Conservation (phyloP, 805 yeast species). For the Metschnikowia cubensis region DNA sequence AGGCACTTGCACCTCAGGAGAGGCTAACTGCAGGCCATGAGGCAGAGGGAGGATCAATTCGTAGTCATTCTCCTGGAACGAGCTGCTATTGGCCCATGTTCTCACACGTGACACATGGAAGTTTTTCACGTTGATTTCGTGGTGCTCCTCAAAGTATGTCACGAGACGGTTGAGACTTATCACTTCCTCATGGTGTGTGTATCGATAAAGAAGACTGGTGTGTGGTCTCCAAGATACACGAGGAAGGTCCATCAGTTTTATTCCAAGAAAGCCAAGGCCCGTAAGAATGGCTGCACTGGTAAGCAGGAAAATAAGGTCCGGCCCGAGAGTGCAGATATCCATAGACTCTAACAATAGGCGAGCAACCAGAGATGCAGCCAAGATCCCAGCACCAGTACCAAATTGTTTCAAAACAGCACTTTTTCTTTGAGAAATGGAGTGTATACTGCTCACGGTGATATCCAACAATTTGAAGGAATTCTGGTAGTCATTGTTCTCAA, state of each 20-base stretch:
- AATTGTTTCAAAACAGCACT: background rate
- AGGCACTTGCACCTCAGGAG: constrained; percentile 8
- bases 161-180: constrained; percentile 30
- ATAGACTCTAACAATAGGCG: background rate
- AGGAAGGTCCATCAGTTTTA: constrained; percentile 4
- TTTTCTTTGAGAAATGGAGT: background rate
- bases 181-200: constrained; percentile 30
- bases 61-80: constrained; percentile 9
- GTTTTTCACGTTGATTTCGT: constrained; percentile 38
- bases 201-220: constrained; percentile 23
- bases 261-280: background rate
- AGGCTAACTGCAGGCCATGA: constrained; percentile 1
- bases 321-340: background rate
- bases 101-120: constrained; percentile 24
- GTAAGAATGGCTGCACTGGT: background rate
- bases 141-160: constrained; percentile 40
- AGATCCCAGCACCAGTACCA: background rate
- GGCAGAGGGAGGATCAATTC: constrained; percentile 9
- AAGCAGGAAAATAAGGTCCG: background rate
- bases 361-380: background rate
- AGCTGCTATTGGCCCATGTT: background rate
- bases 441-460: constrained; percentile 7
- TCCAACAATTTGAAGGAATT: constrained; percentile 15
- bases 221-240: constrained; percentile 37
- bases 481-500: constrained; percentile 13